phyloP scores from a whole-genome alignment of 345 rosid species.

The Populus nigra region DNA sequence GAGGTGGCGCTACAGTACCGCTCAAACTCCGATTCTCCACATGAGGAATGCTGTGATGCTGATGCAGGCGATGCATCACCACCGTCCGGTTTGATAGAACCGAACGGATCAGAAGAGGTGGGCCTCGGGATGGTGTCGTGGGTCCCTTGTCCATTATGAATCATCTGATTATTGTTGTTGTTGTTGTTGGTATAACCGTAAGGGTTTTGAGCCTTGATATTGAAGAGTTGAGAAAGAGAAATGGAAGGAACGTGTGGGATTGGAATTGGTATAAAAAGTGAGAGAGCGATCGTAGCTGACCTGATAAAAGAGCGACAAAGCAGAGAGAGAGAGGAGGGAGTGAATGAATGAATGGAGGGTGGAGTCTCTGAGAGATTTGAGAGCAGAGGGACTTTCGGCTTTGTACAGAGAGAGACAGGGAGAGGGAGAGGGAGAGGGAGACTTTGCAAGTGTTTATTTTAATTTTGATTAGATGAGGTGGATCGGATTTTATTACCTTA shows the following conservation, averaged over 20 bases:
- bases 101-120: slow-evolving; percentile 44
- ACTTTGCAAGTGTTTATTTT: too few relatives aligned
- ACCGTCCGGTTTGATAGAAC: slow-evolving; percentile 37
- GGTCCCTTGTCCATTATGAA: slow-evolving; percentile 46
- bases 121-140: slow-evolving; percentile 30
- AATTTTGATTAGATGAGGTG: too few relatives aligned
- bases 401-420: too few relatives aligned
- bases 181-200: neutral
- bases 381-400: too few relatives aligned
- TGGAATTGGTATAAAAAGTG: neutral
- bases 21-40: slow-evolving; percentile 82
- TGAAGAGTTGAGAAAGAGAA: neutral
- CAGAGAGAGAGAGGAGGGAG: neutral
- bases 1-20: slow-evolving; percentile 85
- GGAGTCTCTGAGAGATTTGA: neutral
- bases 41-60: slow-evolving; percentile 67
- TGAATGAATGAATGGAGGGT: neutral
- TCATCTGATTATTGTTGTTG: slow-evolving; percentile 34
- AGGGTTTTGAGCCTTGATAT: too few relatives aligned
- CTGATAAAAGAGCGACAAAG: neutral
- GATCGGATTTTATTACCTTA: too few relatives aligned
- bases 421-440: too few relatives aligned
- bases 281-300: neutral
- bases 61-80: slow-evolving; percentile 36
- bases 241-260: neutral